A percentile compares a stretch with the other conserved stretches of the same genome.
These are phyloP conservation scores for Globisporangium ultimum DNA, from an alignment of 352 stramenopile genomes.

Conservation along the genomic window DNA sequence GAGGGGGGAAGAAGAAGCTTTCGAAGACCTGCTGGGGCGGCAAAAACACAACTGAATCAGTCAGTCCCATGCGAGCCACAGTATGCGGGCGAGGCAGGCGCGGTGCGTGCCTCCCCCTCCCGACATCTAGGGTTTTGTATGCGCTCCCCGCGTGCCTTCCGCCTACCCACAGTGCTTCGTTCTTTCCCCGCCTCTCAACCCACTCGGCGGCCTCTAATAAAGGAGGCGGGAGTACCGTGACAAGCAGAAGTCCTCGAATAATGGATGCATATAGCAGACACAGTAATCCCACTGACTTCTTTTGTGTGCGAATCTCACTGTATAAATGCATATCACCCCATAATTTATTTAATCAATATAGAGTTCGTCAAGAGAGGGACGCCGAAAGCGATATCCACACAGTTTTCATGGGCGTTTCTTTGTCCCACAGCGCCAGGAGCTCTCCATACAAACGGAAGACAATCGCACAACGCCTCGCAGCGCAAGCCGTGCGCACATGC, in stretches of 20 bases:
- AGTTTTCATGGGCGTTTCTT: neutral
- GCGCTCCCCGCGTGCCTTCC: neutral
- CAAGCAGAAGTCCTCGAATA: neutral
- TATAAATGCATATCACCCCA: neutral
- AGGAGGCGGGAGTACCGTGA: neutral
- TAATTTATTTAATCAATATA: neutral
- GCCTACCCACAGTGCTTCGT: neutral
- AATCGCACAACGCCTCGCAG: neutral
- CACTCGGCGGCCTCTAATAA: neutral
- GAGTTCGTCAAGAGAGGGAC: too few species aligned
- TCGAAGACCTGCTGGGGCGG: slow-evolving; percentile 17
- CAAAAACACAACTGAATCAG: slow-evolving; percentile 28
- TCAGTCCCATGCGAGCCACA: neutral
- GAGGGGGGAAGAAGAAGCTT: slow-evolving; percentile 6
- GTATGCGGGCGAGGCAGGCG: neutral
- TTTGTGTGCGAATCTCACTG: too few species aligned
- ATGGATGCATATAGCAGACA: too few species aligned
- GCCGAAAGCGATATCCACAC: neutral
- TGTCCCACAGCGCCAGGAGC: neutral
- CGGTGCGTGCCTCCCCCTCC: neutral
- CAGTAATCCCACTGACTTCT: too few species aligned
- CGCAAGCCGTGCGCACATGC: too few species aligned
- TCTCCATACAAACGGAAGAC: neutral
- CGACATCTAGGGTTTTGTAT: slow-evolving; percentile 25
- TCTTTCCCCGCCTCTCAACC: slow-evolving; percentile 1